Evolutionary conservation across 495 filamentous ascomycete genomes (phyloP), one percentile per base, ranked within the genome.

Genomic region (Penicillium maclennaniae): DNA sequence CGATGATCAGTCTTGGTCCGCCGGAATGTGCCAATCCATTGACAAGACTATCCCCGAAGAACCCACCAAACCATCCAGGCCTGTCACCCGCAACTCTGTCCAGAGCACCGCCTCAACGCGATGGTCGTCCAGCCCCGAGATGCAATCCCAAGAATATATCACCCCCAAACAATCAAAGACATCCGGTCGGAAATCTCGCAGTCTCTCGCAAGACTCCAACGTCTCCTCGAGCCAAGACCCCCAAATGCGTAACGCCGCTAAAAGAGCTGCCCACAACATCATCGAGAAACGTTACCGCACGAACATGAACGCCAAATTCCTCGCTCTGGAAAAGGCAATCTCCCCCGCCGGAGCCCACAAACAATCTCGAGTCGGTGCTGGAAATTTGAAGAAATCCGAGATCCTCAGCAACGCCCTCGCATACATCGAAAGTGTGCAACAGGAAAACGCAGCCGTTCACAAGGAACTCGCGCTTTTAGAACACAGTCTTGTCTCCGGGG

Each of bases 401-500:
- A 83, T 91, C 41, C 71, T 95, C 43, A 79, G 79, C 54, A 80
- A 83, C 62, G 82, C 82, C 15, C 79, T 96, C 17, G 82, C 88
- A 38, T 87, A 90, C 43, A 75, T 95, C 64, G 79, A 83, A 44
- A 78, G 69, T 16, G 53, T 77, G 36, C 72, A 77, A 49, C 69
- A 72, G 43, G 66, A 72, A 53, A 77, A 74, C 28, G 63, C 66
- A 39, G 59, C 66, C 0, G 44, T 75, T 39, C 66, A 69, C 36
- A 71, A 70, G 59, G 74, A 77, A 52, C 23, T 77, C 31, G 53
- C 58, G 0, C 20, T 74, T 7, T 28, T 75, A 36, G 72, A 34
- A 34, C 31, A 34, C 1, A 34, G 15, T 12, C 31, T 34, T 4
- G 10, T 34, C 3, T 12, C 31, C 10, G 10, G 31, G 1, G 31